Conservation (phyloP, 306 rosid species). For the Astragalus membranaceus region DNA sequence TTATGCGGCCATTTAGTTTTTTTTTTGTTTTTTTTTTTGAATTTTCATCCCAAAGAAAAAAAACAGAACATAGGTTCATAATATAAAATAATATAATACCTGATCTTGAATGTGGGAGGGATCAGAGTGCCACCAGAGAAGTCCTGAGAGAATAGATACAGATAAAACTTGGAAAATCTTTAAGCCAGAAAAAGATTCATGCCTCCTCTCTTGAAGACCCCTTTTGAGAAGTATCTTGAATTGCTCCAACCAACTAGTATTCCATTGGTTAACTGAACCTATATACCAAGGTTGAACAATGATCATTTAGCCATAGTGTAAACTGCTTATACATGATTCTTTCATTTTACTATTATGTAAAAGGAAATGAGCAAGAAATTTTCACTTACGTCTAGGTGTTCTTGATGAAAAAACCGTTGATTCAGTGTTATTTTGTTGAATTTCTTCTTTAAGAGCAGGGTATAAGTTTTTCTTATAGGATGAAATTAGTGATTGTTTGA, state of each 20-base stretch:
- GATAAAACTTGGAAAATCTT: slow-evolving; percentile 86
- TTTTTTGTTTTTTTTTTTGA: neutral
- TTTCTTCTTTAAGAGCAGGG: slow-evolving; percentile 66
- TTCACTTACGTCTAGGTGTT: slow-evolving; percentile 48
- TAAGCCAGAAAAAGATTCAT: slow-evolving; percentile 83
- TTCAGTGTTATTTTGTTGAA: slow-evolving; percentile 31
- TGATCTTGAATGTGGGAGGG: slow-evolving; percentile 76
- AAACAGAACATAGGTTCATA: neutral
- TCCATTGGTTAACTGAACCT: slow-evolving; percentile 61
- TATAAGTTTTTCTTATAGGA: slow-evolving; percentile 60
- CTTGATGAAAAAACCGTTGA: slow-evolving; percentile 19
- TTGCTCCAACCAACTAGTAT: slow-evolving; percentile 77
- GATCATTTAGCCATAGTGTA: slow-evolving; percentile 1
- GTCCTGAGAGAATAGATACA: slow-evolving; percentile 78
- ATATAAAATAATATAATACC: slow-evolving; percentile 24
- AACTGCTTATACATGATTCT: neutral
- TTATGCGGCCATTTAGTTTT: neutral
- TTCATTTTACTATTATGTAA: neutral
- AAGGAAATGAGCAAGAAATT: neutral
- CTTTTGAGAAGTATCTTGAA: slow-evolving; percentile 69
- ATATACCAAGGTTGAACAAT: neutral
- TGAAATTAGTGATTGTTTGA: slow-evolving; percentile 59
- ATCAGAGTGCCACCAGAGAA: slow-evolving; percentile 85
- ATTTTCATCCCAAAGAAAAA: neutral
- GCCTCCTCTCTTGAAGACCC: slow-evolving; percentile 74